Evolutionary conservation across 371 early-diverging fungal species (phyloP), one percentile per base, ranked within the genome.

Genomic region (Cokeromyces recurvatus): DNA sequence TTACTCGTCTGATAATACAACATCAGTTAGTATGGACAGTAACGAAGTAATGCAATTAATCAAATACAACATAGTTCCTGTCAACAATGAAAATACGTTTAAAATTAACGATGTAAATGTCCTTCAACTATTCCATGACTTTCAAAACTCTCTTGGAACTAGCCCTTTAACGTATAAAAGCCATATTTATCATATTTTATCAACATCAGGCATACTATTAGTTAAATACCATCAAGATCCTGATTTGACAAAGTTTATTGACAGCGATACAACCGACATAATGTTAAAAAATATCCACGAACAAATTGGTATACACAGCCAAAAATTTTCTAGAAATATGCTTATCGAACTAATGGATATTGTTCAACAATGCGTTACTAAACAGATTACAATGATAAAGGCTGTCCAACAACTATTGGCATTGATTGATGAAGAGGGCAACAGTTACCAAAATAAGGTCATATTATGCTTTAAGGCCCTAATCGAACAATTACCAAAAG

Each of bases 391-490:
- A 32, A 29, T 10, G 32, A 43, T 43, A 43, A 43, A 43, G 32
- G 43, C 43, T 31, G 32, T 20, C 4, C 43, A 43, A 20, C 43
- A 43, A 32, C 43, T 43, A 20, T 43, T 43, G 32, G 20, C 19
- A 31, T 32, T 43, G 19, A 43, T 43, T 43, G 32, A 43, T 32
- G 32, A 43, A 31, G 32, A 43, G n/a, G 16, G 41, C 17, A 43
- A 19, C 32, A 31, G 20, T 19, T 32, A 43, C 27, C 20, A 31
- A 32, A 43, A 43, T 27, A 41, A 24, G 7, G 25, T 4, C 2
- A 41, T 25, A 16, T 43, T 43, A 4, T 43, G 43, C 32, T 43
- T 43, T 43, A 43, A 43, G 32, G 2, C 29, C 10, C 20, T 43
- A 32, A 32, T 32, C 16, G 43, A 32, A 43, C 20, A 43, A 19